These are phyloP conservation scores for Aspergillus taichungensis DNA, from an alignment of 495 filamentous ascomycete genomes.

Conservation along the genomic window DNA sequence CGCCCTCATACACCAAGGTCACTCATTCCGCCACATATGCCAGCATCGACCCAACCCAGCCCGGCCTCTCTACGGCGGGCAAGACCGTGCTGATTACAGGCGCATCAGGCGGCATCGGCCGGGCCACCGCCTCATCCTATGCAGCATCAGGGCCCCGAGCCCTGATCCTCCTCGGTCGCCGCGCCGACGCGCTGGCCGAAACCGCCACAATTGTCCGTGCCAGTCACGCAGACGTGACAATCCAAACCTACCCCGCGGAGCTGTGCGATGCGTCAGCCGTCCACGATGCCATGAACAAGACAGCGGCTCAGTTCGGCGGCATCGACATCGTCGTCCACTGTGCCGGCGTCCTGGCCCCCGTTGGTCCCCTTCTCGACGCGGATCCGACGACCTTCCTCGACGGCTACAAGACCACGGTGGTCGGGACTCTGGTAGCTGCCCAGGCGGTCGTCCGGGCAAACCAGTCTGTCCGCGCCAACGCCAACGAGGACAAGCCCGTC, in stretches of 20 bases:
- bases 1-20: slow-evolving; percentile 13
- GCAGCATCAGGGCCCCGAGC: slow-evolving; percentile 10
- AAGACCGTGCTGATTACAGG: slow-evolving; percentile 16
- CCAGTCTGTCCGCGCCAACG: slow-evolving; percentile 1
- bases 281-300: slow-evolving; percentile 5
- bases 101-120: slow-evolving; percentile 14
- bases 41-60: slow-evolving; percentile 13
- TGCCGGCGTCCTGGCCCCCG: slow-evolving; percentile 17
- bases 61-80: slow-evolving; percentile 24
- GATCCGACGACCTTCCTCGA: slow-evolving; percentile 16
- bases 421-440: slow-evolving; percentile 19
- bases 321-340: slow-evolving; percentile 30
- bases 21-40: slow-evolving; percentile 14
- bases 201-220: slow-evolving; percentile 24
- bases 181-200: slow-evolving; percentile 25
- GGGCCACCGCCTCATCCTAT: slow-evolving; percentile 38
- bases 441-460: slow-evolving; percentile 21
- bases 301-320: slow-evolving; percentile 8
- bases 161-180: slow-evolving; percentile 23
- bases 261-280: slow-evolving; percentile 14
- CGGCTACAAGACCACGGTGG: slow-evolving; percentile 28
- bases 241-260: slow-evolving; percentile 13
- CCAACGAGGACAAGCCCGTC: slow-evolving; percentile 11
- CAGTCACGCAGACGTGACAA: slow-evolving; percentile 2
- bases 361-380: slow-evolving; percentile 12